These are phyloP conservation scores for Globisporangium spiculum DNA, from an alignment of 352 stramenopile species.

Conservation along the genomic window DNA sequence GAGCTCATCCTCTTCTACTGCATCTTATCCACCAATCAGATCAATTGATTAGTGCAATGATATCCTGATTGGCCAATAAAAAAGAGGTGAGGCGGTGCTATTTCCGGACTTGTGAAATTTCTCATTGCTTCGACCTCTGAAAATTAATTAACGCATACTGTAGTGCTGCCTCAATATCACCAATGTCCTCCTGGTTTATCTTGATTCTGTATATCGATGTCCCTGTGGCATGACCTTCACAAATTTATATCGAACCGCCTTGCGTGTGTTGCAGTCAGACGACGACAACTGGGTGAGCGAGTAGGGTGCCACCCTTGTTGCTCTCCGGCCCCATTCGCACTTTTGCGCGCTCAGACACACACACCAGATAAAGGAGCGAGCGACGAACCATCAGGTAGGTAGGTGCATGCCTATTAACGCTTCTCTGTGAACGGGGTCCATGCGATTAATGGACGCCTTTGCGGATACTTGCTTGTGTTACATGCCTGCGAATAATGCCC, in stretches of 20 bases:
- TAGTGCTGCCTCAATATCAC: background rate
- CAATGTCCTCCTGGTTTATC: background rate
- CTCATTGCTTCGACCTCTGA: background rate
- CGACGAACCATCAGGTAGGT: background rate
- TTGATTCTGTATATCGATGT: background rate
- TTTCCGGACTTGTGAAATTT: background rate
- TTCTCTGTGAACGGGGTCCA: background rate
- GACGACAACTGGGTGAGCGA: background rate
- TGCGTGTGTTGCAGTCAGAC: background rate
- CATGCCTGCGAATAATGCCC: background rate
- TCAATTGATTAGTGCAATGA: no score
- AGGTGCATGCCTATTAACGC: background rate
- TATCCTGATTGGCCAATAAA: background rate
- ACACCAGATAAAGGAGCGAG: background rate
- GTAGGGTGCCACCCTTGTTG: background rate
- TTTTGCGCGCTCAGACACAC: slow-evolving; percentile 1
- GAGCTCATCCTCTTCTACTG: background rate
- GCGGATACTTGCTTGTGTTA: background rate
- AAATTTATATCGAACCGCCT: background rate
- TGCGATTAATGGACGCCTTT: background rate
- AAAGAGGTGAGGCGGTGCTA: background rate
- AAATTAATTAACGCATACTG: background rate
- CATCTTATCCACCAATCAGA: background rate
- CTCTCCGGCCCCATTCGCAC: slow-evolving; percentile 1
- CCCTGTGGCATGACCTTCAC: background rate